phyloP scores from a whole-genome alignment of 2,329 filamentous ascomycete genomes.

The Hortaea werneckii region DNA sequence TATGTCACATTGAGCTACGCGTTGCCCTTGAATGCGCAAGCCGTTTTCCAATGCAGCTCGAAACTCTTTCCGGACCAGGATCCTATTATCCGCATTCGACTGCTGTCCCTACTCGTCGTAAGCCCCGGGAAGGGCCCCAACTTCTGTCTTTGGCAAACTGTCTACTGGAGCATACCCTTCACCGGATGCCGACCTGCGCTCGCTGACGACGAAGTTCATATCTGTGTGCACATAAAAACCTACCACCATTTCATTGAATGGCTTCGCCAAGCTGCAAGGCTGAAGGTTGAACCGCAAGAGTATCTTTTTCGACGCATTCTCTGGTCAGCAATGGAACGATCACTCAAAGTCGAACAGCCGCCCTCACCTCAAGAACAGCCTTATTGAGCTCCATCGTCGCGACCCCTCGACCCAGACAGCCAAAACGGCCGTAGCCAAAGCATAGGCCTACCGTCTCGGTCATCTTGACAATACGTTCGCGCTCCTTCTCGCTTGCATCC shows the following conservation, averaged over 20 bases:
- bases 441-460: slow-evolving; percentile 27
- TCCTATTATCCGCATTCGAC: background rate
- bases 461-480: slow-evolving; percentile 21
- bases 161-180: background rate
- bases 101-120: slow-evolving; percentile 8
- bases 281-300: slow-evolving; percentile 29
- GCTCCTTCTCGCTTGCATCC: slow-evolving; percentile 20
- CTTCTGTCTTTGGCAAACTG: slow-evolving; percentile 6
- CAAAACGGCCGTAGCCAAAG: slow-evolving; percentile 29
- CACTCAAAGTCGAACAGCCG: no score
- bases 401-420: slow-evolving; percentile 28
- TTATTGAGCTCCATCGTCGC: slow-evolving; percentile 32
- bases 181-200: slow-evolving; percentile 12
- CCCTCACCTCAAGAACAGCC: slow-evolving; percentile 27
- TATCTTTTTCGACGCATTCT: slow-evolving; percentile 13
- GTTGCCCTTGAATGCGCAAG: no score
- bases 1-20: no score
- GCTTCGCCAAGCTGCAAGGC: slow-evolving; percentile 26
- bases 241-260: slow-evolving; percentile 27
- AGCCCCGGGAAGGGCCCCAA: slow-evolving; percentile 17
- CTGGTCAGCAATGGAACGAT: background rate
- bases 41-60: no score
- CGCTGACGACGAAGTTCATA: slow-evolving; percentile 28
- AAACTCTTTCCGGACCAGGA: no score
- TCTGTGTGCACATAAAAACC: slow-evolving; percentile 29